Conservation (phyloP, 306 rosid genomes). For the Casuarina glauca region DNA sequence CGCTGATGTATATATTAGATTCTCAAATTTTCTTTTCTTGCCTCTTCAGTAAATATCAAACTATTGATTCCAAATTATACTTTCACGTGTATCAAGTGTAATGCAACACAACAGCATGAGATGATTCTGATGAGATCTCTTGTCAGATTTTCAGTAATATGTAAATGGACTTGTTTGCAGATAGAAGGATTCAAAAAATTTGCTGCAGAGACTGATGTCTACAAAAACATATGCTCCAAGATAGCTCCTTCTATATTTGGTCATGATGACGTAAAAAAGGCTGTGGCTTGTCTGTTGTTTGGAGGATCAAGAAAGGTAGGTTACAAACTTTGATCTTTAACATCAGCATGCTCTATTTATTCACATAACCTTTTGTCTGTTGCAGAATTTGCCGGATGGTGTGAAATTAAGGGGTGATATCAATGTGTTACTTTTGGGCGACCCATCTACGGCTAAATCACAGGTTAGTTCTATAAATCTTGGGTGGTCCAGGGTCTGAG, state of each 20-base stretch:
- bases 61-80: neutral
- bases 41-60: neutral
- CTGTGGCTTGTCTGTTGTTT: conserved; percentile 89
- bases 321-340: neutral
- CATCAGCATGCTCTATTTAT: conserved; percentile 9
- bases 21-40: neutral
- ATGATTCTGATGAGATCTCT: neutral
- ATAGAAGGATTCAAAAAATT: conserved; percentile 90
- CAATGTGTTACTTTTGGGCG: conserved; percentile 94
- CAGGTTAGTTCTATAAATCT: conserved; percentile 51
- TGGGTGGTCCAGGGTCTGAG: conserved; percentile 2
- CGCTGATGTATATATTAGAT: neutral
- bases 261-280: conserved; percentile 88
- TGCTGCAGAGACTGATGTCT: conserved; percentile 80
- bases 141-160: conserved; percentile 1
- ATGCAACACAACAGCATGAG: neutral
- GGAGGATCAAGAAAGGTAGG: conserved; percentile 97
- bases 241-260: conserved; percentile 98
- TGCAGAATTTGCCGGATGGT: conserved; percentile 93
- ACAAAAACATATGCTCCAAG: conserved; percentile 81
- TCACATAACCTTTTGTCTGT: conserved; percentile 25
- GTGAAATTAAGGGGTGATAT: conserved; percentile 97
- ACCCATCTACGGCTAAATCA: conserved; percentile 98
- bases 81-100: too few relatives aligned
- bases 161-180: conserved; percentile 38